Conservation (phyloP, 1,139 yeast genomes). For the Schwanniomyces etchellsii region DNA sequence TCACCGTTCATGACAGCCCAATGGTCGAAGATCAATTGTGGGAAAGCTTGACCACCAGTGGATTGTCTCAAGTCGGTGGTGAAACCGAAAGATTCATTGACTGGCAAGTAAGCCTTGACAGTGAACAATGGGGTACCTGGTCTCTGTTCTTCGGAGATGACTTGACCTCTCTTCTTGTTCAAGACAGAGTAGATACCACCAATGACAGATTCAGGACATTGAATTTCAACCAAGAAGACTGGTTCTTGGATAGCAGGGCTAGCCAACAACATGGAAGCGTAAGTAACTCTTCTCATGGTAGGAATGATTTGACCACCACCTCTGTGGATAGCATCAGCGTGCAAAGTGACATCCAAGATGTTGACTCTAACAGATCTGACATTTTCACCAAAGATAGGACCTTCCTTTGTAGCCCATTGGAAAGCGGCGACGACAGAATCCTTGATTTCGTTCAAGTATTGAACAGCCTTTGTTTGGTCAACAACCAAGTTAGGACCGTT, state of each 20-base stretch:
- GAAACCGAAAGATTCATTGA: conserved; percentile 99
- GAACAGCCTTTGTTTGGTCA: conserved; percentile 99
- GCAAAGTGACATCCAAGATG: conserved; percentile 98
- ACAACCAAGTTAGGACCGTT: conserved; percentile 98
- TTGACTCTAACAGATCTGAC: conserved; percentile 95
- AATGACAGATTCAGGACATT: conserved; percentile 98
- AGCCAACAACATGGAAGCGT: conserved; percentile 97
- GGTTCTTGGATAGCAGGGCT: conserved; percentile 99
- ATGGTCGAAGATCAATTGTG: conserved; percentile 99
- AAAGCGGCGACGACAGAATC: conserved; percentile 99
- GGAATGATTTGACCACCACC: conserved; percentile 99
- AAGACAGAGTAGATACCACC: conserved; percentile 99
- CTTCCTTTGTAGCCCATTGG: conserved; percentile 99
- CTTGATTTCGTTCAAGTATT: conserved; percentile 98
- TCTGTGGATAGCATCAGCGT: conserved; percentile 99
- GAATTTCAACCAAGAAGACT: conserved; percentile 97
- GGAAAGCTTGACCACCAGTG: conserved; percentile 99
- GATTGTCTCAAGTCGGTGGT: conserved; percentile 99
- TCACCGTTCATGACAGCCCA: conserved; percentile 91
- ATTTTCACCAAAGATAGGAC: conserved; percentile 97
- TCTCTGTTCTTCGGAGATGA: conserved; percentile 97
- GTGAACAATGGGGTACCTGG: conserved; percentile 99
- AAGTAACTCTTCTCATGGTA: conserved; percentile 99
- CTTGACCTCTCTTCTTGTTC: conserved; percentile 99
- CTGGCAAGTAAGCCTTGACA: conserved; percentile 99